phyloP scores from a whole-genome alignment of 176 grass and related monocot species.

The Typha latifolia region DNA sequence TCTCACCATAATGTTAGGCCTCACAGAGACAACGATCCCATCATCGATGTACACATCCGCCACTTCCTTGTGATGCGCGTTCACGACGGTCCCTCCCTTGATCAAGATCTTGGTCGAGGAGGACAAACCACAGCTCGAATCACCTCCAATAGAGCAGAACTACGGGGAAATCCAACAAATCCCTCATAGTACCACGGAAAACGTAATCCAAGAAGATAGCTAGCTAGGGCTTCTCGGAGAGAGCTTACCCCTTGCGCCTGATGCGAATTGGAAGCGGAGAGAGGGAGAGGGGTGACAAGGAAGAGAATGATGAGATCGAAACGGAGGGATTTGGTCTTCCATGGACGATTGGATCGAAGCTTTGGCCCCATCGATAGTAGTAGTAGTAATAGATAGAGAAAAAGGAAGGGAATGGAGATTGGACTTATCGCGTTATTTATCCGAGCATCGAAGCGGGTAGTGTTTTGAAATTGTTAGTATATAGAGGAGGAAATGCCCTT shows the following conservation, averaged over 20 bases:
- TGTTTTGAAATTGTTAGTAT: background rate
- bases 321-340: background rate
- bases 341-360: background rate
- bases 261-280: background rate
- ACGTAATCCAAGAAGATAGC: background rate
- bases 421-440: background rate
- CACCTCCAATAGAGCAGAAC: conserved; percentile 12
- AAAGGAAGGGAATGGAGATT: background rate
- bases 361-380: background rate
- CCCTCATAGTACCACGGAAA: background rate
- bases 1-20: conserved; percentile 65
- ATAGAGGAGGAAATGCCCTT: background rate
- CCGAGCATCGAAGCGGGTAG: background rate
- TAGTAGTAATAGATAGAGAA: background rate
- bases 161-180: background rate
- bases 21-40: conserved; percentile 62
- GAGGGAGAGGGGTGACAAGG: background rate
- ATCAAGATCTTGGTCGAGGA: conserved; percentile 55
- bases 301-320: background rate
- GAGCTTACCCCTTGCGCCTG: background rate
- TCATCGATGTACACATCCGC: conserved; percentile 92
- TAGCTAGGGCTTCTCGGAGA: background rate
- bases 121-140: conserved; percentile 1
- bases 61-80: conserved; percentile 64
- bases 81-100: conserved; percentile 91